Evolutionary conservation across 306 rosid genomes (phyloP).

Genomic region (Sesbania bispinosa): DNA sequence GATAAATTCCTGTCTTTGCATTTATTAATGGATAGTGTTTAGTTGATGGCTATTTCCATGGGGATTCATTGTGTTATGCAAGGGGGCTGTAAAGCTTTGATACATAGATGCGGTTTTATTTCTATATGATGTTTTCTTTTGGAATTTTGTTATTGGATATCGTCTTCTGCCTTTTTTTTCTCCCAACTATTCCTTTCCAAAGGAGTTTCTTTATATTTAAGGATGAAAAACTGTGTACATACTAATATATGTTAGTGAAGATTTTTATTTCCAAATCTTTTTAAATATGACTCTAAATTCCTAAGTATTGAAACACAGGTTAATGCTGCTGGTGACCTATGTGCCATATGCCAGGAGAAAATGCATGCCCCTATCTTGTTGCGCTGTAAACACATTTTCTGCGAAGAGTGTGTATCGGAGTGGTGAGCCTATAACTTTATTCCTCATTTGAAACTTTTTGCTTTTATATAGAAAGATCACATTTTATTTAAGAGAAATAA

Average conservation of each 20-base stretch:
- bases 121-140: background rate
- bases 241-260: background rate
- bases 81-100: background rate
- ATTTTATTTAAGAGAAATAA: background rate
- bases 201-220: background rate
- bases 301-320: constrained; percentile 48
- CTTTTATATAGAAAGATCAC: background rate
- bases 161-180: background rate
- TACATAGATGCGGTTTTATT: background rate
- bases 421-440: constrained; percentile 58
- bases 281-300: constrained; percentile 17
- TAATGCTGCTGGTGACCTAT: constrained; percentile 73
- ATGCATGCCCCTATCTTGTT: constrained; percentile 78
- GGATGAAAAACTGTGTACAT: background rate
- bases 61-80: background rate
- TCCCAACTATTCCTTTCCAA: background rate
- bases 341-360: constrained; percentile 99
- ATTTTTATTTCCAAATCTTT: background rate
- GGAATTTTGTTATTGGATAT: background rate
- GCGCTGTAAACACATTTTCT: constrained; percentile 87
- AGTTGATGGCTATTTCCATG: background rate
- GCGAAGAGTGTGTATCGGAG: constrained; percentile 91
- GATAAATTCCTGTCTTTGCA: background rate
- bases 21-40: background rate
- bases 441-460: background rate